A percentile compares a stretch with the other conserved stretches of the same genome.
phyloP scores from a whole-genome alignment of 495 filamentous ascomycete genomes.

The Penicillium angulare region DNA sequence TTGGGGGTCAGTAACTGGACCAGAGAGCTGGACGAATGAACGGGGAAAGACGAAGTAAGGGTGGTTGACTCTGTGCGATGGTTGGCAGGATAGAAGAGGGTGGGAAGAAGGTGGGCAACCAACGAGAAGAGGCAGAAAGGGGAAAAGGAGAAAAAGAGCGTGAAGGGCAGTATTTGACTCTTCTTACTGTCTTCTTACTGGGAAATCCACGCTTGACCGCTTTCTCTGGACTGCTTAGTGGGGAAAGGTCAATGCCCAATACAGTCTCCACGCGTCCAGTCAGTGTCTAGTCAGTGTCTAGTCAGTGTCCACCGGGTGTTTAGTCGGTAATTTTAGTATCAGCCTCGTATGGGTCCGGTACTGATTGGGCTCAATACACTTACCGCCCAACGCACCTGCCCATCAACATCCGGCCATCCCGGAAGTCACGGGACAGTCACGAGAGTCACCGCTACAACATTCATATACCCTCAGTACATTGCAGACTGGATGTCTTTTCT shows the following conservation, averaged over 20 bases:
- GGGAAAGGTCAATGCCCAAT: no score
- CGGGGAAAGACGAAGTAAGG: conserved; percentile 16
- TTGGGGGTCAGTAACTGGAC: conserved; percentile 12
- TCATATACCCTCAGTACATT: no score
- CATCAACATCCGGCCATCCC: conserved; percentile 9
- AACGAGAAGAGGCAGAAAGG: conserved; percentile 47
- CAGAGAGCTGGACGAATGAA: conserved; percentile 8
- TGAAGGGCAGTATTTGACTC: conserved; percentile 40
- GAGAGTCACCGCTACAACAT: no score
- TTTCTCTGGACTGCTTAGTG: neutral
- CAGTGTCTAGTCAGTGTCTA: no score
- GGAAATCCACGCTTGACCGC: conserved; percentile 12
- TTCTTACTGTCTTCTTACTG: neutral
- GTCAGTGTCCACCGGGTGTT: no score
- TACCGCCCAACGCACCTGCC: no score
- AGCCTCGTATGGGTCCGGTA: no score
- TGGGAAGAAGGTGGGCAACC: conserved; percentile 39
- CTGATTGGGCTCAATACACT: no score
- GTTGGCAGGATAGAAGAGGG: conserved; percentile 25
- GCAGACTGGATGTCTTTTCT: no score
- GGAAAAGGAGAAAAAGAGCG: conserved; percentile 38
- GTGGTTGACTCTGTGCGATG: conserved; percentile 27
- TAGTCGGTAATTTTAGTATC: neutral
- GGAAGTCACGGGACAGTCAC: conserved; percentile 5
- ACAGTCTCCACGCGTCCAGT: no score